Percentiles rank a stretch among this genome's conserved stretches.
Evolutionary conservation across 1,284 basidiomycete genomes (phyloP).

Genomic region (Fomitopsis palustris): DNA sequence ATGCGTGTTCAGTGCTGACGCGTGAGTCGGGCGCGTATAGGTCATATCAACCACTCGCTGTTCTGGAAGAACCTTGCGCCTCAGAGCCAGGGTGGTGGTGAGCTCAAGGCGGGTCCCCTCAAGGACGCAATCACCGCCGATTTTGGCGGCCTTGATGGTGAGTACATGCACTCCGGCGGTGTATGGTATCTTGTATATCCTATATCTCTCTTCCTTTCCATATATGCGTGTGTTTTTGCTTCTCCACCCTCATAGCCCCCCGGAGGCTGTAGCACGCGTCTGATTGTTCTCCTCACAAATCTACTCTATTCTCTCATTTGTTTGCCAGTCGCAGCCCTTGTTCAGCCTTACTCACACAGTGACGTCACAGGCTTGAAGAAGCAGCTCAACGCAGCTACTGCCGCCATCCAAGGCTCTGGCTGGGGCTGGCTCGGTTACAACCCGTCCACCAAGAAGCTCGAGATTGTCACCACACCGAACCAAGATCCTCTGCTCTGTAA

Average conservation of each 20-base stretch:
- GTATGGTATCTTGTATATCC: not conserved
- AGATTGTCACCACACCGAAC: conserved; percentile 90
- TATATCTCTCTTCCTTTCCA: not conserved
- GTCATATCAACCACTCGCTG: conserved; percentile 88
- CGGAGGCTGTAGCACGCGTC: no score
- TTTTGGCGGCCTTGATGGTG: conserved; percentile 70
- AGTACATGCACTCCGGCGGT: not conserved
- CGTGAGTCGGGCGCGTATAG: conserved; percentile 30
- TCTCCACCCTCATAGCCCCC: no score
- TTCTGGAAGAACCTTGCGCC: conserved; percentile 90
- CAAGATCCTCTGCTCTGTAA: conserved; percentile 89
- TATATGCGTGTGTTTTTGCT: not conserved
- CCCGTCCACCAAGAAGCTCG: conserved; percentile 69
- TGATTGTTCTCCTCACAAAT: not conserved
- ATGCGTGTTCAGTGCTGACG: not conserved
- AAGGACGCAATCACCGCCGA: conserved; percentile 61
- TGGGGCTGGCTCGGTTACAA: conserved; percentile 97
- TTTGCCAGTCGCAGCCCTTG: not conserved
- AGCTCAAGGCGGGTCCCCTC: conserved; percentile 61
- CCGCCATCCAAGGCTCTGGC: conserved; percentile 93
- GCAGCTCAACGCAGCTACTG: conserved; percentile 85
- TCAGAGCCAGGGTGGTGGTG: conserved; percentile 51
- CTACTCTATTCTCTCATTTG: not conserved
- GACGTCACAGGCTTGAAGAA: conserved; percentile 57
- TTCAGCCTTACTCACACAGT: not conserved